phyloP scores from a whole-genome alignment of 352 stramenopile genomes.

The Phytophthora sojae region DNA sequence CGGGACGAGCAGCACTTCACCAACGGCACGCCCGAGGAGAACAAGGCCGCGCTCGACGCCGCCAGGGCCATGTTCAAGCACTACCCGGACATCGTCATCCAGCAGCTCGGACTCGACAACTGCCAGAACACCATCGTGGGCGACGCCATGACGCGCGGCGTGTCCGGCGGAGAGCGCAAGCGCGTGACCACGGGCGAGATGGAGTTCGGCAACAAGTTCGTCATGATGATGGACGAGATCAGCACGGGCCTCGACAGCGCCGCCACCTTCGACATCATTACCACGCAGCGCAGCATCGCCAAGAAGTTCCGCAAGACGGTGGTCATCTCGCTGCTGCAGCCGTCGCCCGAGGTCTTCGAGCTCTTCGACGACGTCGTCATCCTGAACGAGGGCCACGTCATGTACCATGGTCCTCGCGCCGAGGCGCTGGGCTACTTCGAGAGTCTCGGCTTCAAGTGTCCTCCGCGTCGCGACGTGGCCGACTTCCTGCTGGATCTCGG shows the following conservation, averaged over 20 bases:
- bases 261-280: slow-evolving; percentile 72
- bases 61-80: too few species aligned
- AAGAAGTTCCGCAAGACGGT: slow-evolving; percentile 60
- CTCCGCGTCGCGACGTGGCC: slow-evolving; percentile 8
- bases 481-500: slow-evolving; percentile 9
- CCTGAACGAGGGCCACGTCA: slow-evolving; percentile 89
- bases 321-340: slow-evolving; percentile 89
- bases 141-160: too few species aligned
- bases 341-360: slow-evolving; percentile 91
- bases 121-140: too few species aligned
- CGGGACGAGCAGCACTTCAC: too few species aligned
- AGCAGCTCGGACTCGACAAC: too few species aligned
- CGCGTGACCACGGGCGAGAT: too few species aligned
- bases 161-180: too few species aligned
- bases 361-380: slow-evolving; percentile 95
- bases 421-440: slow-evolving; percentile 67
- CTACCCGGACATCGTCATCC: too few species aligned
- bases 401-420: slow-evolving; percentile 86
- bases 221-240: slow-evolving; percentile 89
- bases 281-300: slow-evolving; percentile 53
- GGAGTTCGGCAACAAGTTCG: slow-evolving; percentile 83
- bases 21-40: too few species aligned
- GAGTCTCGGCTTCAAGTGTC: slow-evolving; percentile 48
- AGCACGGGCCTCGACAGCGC: slow-evolving; percentile 70
- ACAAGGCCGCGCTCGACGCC: too few species aligned